Evolutionary conservation across 805 yeast species (phyloP).

Genomic region (Scheffersomyces spartinae): DNA sequence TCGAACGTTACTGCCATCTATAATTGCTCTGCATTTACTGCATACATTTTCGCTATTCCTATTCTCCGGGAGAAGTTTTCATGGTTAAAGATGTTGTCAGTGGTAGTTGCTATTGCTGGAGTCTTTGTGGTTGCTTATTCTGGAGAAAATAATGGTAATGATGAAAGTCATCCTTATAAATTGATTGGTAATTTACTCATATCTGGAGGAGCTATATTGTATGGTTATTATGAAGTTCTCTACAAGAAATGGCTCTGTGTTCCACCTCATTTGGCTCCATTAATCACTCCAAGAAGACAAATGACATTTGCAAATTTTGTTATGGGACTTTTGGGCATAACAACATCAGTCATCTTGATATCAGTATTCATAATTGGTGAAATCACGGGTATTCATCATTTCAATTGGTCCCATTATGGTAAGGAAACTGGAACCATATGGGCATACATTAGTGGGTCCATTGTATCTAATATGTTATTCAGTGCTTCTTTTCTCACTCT

Average conservation of each 20-base stretch:
- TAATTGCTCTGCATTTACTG: constrained; percentile 83
- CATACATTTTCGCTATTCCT: constrained; percentile 74
- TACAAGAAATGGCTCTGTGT: constrained; percentile 72
- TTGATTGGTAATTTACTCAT: constrained; percentile 62
- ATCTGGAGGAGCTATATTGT: constrained; percentile 60
- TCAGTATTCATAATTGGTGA: constrained; percentile 37
- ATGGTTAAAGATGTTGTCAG: constrained; percentile 54
- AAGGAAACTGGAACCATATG: constrained; percentile 26
- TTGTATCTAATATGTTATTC: constrained; percentile 53
- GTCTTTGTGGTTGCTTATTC: constrained; percentile 72
- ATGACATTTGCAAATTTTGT: constrained; percentile 72
- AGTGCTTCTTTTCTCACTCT: constrained; percentile 63
- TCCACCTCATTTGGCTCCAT: constrained; percentile 38
- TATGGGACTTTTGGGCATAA: constrained; percentile 55
- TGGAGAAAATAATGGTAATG: constrained; percentile 19
- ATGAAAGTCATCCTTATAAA: constrained; percentile 41
- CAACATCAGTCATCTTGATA: constrained; percentile 41
- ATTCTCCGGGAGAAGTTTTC: constrained; percentile 56
- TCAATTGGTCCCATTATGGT: constrained; percentile 41
- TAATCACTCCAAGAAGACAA: constrained; percentile 49
- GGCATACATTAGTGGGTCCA: constrained; percentile 38
- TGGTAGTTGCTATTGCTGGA: constrained; percentile 59
- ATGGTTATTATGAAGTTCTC: constrained; percentile 75
- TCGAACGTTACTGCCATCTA: constrained; percentile 84
- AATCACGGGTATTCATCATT: constrained; percentile 42